A percentile compares a stretch with the other conserved stretches of the same genome.
These are phyloP conservation scores for Stramenopiles sp. DNA, from an alignment of 352 stramenopile genomes.

Conservation along the genomic window DNA sequence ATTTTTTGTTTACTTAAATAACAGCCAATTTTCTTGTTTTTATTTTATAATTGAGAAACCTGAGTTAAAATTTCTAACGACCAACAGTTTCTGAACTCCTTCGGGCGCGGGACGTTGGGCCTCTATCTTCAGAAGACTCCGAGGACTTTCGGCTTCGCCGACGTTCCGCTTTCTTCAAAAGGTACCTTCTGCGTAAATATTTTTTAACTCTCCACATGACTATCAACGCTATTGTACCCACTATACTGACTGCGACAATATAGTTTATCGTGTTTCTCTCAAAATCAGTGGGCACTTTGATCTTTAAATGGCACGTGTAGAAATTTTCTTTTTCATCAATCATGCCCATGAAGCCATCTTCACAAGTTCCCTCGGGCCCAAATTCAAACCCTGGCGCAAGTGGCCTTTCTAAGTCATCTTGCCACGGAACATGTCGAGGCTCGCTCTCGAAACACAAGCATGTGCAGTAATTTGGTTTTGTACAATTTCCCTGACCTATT, in stretches of 20 bases:
- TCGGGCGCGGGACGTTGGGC: background rate
- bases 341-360: conserved; percentile 74
- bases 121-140: conserved; percentile 13
- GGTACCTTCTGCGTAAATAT: conserved; percentile 40
- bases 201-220: conserved; percentile 60
- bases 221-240: conserved; percentile 40
- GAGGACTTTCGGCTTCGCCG: conserved; percentile 37
- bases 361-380: conserved; percentile 47
- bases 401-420: conserved; percentile 40
- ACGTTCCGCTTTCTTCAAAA: conserved; percentile 69
- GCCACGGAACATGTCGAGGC: conserved; percentile 46
- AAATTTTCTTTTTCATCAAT: conserved; percentile 64
- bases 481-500: conserved; percentile 73
- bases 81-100: background rate
- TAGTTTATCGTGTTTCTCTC: conserved; percentile 53
- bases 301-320: conserved; percentile 73
- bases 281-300: conserved; percentile 67
- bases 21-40: too few relatives aligned
- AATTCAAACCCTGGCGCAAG: conserved; percentile 66
- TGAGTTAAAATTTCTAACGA: background rate
- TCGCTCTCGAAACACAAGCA: conserved; percentile 61
- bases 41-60: too few relatives aligned
- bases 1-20: too few relatives aligned
- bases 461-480: conserved; percentile 59
- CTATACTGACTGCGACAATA: conserved; percentile 43